Evolutionary conservation across 1,284 basidiomycete species (phyloP).

Genomic region (Flammula alnicola): DNA sequence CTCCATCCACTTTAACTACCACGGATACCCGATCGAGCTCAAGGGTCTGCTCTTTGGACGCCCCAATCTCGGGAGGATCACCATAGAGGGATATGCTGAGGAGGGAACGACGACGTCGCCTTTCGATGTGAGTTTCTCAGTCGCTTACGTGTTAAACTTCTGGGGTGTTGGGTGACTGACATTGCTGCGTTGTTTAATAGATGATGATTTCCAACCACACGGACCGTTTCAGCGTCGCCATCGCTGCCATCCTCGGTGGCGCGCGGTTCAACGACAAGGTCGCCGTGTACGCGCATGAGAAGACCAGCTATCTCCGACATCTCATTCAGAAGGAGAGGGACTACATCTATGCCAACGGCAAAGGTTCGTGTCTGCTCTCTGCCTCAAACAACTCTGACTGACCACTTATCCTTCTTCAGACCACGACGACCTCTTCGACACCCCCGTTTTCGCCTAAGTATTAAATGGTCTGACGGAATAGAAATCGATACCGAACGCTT

Average conservation of each 20-base stretch:
- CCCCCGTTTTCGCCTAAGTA: constrained; percentile 32
- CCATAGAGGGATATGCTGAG: constrained; percentile 65
- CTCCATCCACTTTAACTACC: constrained; percentile 83
- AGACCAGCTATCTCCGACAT: constrained; percentile 58
- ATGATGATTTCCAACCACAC: constrained; percentile 75
- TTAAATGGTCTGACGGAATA: neutral
- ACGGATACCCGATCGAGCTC: constrained; percentile 78
- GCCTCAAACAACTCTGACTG: neutral
- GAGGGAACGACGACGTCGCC: constrained; percentile 75
- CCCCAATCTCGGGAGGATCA: constrained; percentile 50
- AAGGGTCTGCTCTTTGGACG: constrained; percentile 67
- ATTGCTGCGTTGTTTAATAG: constrained; percentile 31
- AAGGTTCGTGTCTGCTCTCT: constrained; percentile 41
- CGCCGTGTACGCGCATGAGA: constrained; percentile 55
- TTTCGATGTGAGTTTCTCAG: constrained; percentile 54
- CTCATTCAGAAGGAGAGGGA: constrained; percentile 56
- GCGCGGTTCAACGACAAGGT: constrained; percentile 55
- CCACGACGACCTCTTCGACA: constrained; percentile 35
- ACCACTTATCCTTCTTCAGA: constrained; percentile 25
- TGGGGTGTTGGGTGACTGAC: neutral
- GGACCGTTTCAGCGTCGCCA: constrained; percentile 67
- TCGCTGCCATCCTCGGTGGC: constrained; percentile 58
- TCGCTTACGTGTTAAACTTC: constrained; percentile 7
- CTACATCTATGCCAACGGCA: constrained; percentile 59
- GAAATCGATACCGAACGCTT: neutral